Percentiles rank a stretch among this genome's conserved stretches.
Conservation (phyloP, 2,329 filamentous ascomycete genomes). For the Trichophyton schoenleinii region DNA sequence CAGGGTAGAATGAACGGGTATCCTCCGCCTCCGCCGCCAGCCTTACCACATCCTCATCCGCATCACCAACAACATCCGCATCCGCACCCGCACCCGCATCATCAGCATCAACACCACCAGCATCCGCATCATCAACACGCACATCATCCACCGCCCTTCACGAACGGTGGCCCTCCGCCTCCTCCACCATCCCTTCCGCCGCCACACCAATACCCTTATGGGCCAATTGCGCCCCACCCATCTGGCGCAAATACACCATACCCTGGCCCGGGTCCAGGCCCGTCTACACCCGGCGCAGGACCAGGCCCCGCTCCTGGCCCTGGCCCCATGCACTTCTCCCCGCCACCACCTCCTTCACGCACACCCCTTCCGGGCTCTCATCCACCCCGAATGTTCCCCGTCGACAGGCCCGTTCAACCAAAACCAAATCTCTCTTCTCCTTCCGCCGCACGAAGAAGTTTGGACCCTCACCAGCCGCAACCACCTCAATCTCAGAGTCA, state of each 20-base stretch:
- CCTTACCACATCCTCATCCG: slow-evolving; percentile 20
- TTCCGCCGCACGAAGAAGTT: slow-evolving; percentile 23
- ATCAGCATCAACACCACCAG: no score
- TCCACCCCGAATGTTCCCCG: slow-evolving; percentile 27
- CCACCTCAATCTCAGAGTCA: slow-evolving; percentile 17
- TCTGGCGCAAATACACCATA: slow-evolving; percentile 18
- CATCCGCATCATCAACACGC: no score
- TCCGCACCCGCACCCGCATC: no score
- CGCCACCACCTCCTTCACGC: slow-evolving; percentile 20
- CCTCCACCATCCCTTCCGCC: slow-evolving; percentile 20
- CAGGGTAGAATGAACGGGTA: slow-evolving; percentile 39
- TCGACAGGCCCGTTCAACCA: slow-evolving; percentile 25
- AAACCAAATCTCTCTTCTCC: slow-evolving; percentile 26
- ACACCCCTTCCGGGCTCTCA: slow-evolving; percentile 23
- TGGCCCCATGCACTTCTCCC: slow-evolving; percentile 23
- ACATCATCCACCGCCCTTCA: slow-evolving; percentile 20
- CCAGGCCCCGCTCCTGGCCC: slow-evolving; percentile 15
- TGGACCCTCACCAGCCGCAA: slow-evolving; percentile 25
- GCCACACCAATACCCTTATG: slow-evolving; percentile 28
- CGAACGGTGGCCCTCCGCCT: slow-evolving; percentile 20
- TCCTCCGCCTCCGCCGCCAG: slow-evolving; percentile 14
- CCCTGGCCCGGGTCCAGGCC: slow-evolving; percentile 24
- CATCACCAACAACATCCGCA: slow-evolving; percentile 10
- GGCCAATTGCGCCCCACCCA: slow-evolving; percentile 20
- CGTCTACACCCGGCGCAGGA: slow-evolving; percentile 18